These are phyloP conservation scores for Aspergillus texensis DNA, from an alignment of 2,329 filamentous ascomycete species.

Conservation along the genomic window DNA sequence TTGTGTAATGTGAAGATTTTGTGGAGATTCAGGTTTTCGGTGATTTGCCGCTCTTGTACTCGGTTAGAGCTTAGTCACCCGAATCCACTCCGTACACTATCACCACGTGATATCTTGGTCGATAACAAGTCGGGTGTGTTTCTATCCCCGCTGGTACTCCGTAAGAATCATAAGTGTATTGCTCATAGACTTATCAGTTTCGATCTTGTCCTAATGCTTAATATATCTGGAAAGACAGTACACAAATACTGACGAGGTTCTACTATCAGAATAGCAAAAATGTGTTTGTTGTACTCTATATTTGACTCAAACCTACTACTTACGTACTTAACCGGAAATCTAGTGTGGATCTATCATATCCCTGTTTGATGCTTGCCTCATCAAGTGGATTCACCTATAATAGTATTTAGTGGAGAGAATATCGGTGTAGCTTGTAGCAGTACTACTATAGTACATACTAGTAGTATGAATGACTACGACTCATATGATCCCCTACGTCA, in stretches of 20 bases:
- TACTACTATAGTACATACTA: too few species aligned
- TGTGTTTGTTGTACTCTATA: neutral
- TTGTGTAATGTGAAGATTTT: neutral
- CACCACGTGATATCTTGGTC: slow-evolving; percentile 3
- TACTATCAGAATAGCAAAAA: neutral
- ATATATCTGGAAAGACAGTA: neutral
- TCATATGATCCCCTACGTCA: neutral
- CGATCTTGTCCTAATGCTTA: neutral
- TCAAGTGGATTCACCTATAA: neutral
- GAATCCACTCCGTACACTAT: neutral
- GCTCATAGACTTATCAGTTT: neutral
- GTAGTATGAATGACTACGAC: neutral
- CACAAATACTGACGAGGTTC: neutral
- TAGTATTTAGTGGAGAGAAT: too few species aligned
- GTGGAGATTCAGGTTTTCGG: too few species aligned
- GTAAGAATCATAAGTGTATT: neutral
- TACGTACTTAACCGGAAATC: neutral
- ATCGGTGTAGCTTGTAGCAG: too few species aligned
- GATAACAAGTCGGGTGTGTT: too few species aligned
- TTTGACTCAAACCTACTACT: neutral
- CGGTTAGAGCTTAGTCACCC: slow-evolving; percentile 9
- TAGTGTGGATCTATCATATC: neutral
- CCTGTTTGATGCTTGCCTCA: neutral
- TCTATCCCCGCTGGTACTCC: too few species aligned
- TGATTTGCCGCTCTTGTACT: neutral